Evolutionary conservation across 2,329 filamentous ascomycete species (phyloP), one percentile per base, ranked within the genome.

Genomic region (Fusarium lyarnte): DNA sequence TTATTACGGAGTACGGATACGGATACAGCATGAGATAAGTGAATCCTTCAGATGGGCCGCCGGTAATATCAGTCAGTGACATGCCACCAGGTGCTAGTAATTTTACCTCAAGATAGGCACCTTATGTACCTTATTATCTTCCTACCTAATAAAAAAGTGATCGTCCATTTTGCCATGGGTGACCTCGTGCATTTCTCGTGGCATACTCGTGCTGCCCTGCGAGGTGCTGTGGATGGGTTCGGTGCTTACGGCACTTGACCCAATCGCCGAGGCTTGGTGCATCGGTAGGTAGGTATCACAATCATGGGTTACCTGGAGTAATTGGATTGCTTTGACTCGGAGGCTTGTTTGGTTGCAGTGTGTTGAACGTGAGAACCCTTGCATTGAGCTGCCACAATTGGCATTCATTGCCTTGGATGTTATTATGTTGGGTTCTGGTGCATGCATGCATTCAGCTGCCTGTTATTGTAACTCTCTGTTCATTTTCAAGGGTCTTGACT

Each of bases 151-250:
- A 31, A 72, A 60, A 55, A 43, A 46, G 62, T 54, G 70, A 73
- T 73, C 62, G 62, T 21, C 66, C 71, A 52, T 60, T 33, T 41
- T 57, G 58, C 53, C 59, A 62, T 62, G 52, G 60, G 43, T 55
- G 51, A 58, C 62, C 70, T 57, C 51, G 62, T 67, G 61, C 53
- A 59, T 73, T 43, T 51, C 70, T 73, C 70, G 70, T 73, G 70
- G 70, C 25, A 71, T 51, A 53, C 55, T 73, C 39, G 65, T 66
- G 55, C 69, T 64, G 19, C 23, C 29, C 17, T 41, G 31, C 19
- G 38, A 42, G 27, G 52, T 43, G 38, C 14, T 42, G 19, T 53
- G 23, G 19, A 46, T 25, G 17, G n/a, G 14, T 29, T 57, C 10
- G 25, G 29, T 47, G 45, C 35, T 52, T 66, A 51, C n/a, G 43